A percentile compares a stretch with the other conserved stretches of the same genome.
Evolutionary conservation across 768 basidiomycete genomes (phyloP).

Genomic region (Epithele typhae): DNA sequence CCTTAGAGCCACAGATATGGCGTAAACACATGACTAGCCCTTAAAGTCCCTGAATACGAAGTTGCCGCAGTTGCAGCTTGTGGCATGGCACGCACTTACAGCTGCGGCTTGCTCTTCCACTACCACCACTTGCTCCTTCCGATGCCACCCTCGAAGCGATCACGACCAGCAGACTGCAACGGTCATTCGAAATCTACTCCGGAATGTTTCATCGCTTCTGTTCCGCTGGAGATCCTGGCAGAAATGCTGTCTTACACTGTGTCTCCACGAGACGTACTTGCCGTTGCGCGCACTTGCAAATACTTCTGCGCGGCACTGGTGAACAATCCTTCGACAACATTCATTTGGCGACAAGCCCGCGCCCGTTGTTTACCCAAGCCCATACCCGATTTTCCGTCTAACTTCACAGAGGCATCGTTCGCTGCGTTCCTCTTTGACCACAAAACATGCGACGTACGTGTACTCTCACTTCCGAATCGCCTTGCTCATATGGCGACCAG

Average conservation of each 20-base stretch:
- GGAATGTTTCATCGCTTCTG: constrained; percentile 1
- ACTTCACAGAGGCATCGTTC: constrained; percentile 53
- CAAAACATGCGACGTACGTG: constrained; percentile 49
- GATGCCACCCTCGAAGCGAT: too few relatives aligned
- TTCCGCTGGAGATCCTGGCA: constrained; percentile 63
- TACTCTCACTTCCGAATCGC: too few relatives aligned
- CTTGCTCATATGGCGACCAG: constrained; percentile 18
- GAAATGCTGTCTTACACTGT: constrained; percentile 52
- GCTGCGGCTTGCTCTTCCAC: too few relatives aligned
- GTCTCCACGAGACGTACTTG: constrained; percentile 54
- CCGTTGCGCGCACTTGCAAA: constrained; percentile 55
- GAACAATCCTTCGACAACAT: constrained; percentile 37
- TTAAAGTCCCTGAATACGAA: too few relatives aligned
- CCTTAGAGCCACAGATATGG: too few relatives aligned
- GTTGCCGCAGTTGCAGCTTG: too few relatives aligned
- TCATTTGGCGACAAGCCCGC: constrained; percentile 59
- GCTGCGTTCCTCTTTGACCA: constrained; percentile 61
- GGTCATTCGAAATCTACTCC: too few relatives aligned
- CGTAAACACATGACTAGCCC: too few relatives aligned
- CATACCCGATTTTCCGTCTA: constrained; percentile 39
- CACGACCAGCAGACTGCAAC: too few relatives aligned
- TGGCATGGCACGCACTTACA: too few relatives aligned
- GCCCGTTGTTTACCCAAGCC: constrained; percentile 27
- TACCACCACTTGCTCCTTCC: too few relatives aligned
- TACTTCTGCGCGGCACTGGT: constrained; percentile 47